Evolutionary conservation across 106 monocot species (phyloP).

Genomic region (Cymbidium sinense): DNA sequence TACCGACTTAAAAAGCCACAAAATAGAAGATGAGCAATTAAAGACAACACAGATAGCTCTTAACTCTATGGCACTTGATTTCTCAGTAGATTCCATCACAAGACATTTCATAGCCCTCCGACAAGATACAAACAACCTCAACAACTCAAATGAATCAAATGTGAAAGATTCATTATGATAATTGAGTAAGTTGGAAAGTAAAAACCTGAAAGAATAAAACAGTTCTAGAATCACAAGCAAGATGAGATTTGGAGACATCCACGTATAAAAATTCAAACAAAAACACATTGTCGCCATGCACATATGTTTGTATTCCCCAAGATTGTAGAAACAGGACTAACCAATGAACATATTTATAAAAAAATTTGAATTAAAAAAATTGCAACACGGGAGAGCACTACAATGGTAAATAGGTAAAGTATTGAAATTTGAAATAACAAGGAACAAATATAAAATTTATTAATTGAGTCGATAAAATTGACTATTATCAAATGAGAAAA

Average conservation of each 20-base stretch:
- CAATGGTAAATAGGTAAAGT: too few relatives aligned
- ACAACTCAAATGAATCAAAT: slow-evolving; percentile 29
- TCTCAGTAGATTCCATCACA: slow-evolving; percentile 22
- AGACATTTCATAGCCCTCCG: slow-evolving; percentile 71
- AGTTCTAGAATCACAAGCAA: background rate
- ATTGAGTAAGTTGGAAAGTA: slow-evolving; percentile 32
- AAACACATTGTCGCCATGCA: background rate
- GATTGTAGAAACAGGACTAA: background rate
- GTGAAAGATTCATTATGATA: slow-evolving; percentile 14
- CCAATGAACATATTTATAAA: background rate
- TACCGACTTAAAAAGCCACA: slow-evolving; percentile 72
- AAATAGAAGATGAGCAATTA: slow-evolving; percentile 28
- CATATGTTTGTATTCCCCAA: background rate
- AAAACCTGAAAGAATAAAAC: slow-evolving; percentile 35
- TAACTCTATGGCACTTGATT: slow-evolving; percentile 10
- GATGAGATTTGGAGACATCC: background rate
- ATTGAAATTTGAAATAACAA: background rate
- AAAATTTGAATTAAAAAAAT: background rate
- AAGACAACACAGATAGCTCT: slow-evolving; percentile 13
- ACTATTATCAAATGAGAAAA: too few relatives aligned
- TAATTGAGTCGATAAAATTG: too few relatives aligned
- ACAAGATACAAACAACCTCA: slow-evolving; percentile 65
- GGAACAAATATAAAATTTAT: too few relatives aligned
- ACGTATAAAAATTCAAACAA: background rate
- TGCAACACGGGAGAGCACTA: background rate